Evolutionary conservation across 805 yeast species (phyloP), one percentile per base, ranked within the genome.

Genomic region (Teunomyces panamensis): DNA sequence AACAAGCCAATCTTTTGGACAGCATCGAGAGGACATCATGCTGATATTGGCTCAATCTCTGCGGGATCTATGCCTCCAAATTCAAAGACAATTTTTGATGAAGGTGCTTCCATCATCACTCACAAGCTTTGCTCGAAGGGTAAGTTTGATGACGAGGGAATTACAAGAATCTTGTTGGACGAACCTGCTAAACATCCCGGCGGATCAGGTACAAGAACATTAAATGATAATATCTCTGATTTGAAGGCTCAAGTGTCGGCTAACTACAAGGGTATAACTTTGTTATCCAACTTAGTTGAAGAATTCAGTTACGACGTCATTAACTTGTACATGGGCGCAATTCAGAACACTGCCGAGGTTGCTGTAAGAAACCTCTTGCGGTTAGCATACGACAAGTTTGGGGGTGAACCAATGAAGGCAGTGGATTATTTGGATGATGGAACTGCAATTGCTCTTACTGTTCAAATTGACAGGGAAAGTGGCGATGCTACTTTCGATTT

Each of bases 51-150:
- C 13, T 95, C 96, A 10, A 80, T 85, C 49, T 68, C 89, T 30
- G 96, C 97, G 0, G 97, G 97, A 1, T 86, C 96, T 0, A 89
- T 91, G 90, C 97, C 97, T 11, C 96, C 97, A 8, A 83, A 86
- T 60, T 89, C 97, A 2, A 88, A 84, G 58, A 83, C 83, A 49
- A 68, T 92, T 35, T 85, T 82, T 74, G 91, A 91, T 60, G 97
- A 91, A 67, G 98, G 97, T 39, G 97, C 96, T 2, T 81, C 88
- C 2, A 89, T 92, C 30, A 78, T 81, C 57, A 84, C 94, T 1
- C 91, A 85, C 61, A 74, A 87, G 50, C 73, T 92, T 11, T 92
- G 90, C 6, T 45, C 51, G 4, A 71, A 78, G 46, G 96, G 96
- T 2, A 71, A 69, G 39, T 91, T 91, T 62, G 90, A 90, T 58